Evolutionary conservation across 1,139 yeast species (phyloP), one percentile per base, ranked within the genome.

Genomic region (Geotrichum fermentans): DNA sequence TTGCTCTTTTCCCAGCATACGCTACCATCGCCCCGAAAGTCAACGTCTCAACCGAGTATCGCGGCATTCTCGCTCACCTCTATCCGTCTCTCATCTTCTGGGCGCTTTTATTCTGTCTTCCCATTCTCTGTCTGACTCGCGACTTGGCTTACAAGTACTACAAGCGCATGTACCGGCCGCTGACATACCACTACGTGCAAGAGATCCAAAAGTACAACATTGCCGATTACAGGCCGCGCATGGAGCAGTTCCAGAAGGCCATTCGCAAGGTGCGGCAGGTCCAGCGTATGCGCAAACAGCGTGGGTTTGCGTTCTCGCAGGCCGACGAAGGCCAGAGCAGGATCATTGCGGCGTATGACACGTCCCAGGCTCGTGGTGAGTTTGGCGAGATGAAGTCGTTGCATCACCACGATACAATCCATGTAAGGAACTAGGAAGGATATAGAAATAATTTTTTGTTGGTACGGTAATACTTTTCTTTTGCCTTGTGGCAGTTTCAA

Each of bases 271-370:
- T 92, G 36, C 83, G 99, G 67, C 98, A 94, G 67, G 97, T 94
- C 34, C 96, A 92, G 67, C 79, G 99, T 67, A 90, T 92, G 83
- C 87, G 95, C 64, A 92, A 92, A 63, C 98, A 92, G 71, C 82
- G 97, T 69, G 98, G 98, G 16, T 94, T 88, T 74, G 99, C 99
- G 1, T 94, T 92, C 62, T 89, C 97, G 2, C 98, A 92, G 67
- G 92, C 87, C 46, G 96, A 89, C 58, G 95, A 86, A 59, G 95
- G 95, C 43, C 97, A 92, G 68, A 95, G 87, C 56, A 82, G 83
- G 62, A 80, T 94, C 56, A 83, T 94, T 45, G 78, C 97, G 61
- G 87, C 95, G 71, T 94, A 94, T 61, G 98, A 94, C 67, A 92
- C 97, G 2, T 90, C 97, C 1, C 73, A 73, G 56, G 65, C 71